Conservation (phyloP, 805 yeast genomes). For the Yarrowia sp. region DNA sequence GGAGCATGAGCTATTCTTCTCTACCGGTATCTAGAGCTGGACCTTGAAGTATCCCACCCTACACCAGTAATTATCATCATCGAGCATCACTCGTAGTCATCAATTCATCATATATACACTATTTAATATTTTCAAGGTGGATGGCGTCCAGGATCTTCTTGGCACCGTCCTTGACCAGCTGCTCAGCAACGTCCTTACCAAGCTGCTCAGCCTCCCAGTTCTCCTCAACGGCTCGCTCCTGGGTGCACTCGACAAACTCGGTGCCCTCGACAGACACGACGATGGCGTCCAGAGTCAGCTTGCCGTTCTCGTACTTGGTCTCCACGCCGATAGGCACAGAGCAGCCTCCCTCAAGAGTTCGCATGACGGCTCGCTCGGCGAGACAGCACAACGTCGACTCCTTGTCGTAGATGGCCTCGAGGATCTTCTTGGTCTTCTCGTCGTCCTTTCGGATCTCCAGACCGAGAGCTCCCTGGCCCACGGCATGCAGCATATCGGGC, state of each 20-base stretch:
- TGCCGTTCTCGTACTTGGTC: conserved; percentile 49
- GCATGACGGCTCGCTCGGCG: conserved; percentile 85
- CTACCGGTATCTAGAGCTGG: no score
- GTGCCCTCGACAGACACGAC: conserved; percentile 85
- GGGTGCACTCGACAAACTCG: conserved; percentile 59
- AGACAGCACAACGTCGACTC: conserved; percentile 66
- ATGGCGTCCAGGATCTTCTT: conserved; percentile 76
- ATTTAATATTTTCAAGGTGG: conserved; percentile 41
- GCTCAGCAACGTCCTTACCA: conserved; percentile 68
- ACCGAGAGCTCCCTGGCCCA: conserved; percentile 98
- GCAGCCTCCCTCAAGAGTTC: conserved; percentile 94
- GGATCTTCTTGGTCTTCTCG: conserved; percentile 52
- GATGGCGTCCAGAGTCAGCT: conserved; percentile 59
- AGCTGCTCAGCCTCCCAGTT: conserved; percentile 63
- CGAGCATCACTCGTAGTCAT: not conserved
- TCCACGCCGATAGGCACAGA: conserved; percentile 95
- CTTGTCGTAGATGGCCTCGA: conserved; percentile 61
- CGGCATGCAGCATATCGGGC: conserved; percentile 89
- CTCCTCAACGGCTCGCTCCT: conserved; percentile 43
- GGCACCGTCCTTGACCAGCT: conserved; percentile 73
- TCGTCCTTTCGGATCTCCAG: conserved; percentile 81
- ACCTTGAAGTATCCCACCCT: no score
- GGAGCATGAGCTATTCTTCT: no score
- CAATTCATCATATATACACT: conserved; percentile 18
- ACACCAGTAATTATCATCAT: no score